Base-by-base conservation (phyloP, 495 filamentous ascomycete genomes). In the Hyaloscypha variabilis region DNA sequence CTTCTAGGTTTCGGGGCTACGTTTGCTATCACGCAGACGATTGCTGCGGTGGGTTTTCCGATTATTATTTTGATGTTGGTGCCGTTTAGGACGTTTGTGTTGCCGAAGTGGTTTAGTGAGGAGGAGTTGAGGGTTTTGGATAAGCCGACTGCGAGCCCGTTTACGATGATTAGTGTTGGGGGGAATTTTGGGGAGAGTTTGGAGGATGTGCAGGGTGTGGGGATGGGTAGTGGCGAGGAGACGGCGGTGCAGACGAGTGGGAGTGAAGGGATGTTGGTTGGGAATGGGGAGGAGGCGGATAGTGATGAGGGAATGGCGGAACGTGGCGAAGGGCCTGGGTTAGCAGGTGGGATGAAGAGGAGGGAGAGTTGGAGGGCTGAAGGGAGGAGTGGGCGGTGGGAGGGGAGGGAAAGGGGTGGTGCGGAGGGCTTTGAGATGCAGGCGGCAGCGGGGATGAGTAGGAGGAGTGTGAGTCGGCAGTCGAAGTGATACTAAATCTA, bases 21-120 rank as follows among this genome's bases (percentile, higher is more conserved):
- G 2, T 95, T 98, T 73, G 94, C 92, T n/a, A 94, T 97, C 69
- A 94, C 93, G 10, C 93, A 97, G 76, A 97, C 94, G 0, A 91
- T 97, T 57, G 94, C 92, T 10, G 94, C 94, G 19, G 95, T 98
- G 49, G 91, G 94, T 2, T 98, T 97, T 72, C 94, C 94, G 4
- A 85, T 97, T 8, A 85, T 97, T 61, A 96, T 98, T 72, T 71
- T 96, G 14, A 70, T 87, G 21, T 77, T 97, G 19, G 88, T 97
- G n/a, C 94, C 94, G 0, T 74, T 91, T 1, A 79, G 94, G 10
- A 88, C 88, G 10, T 81, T 88, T 60, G 50, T 94, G n/a, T 69
- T 98, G 64, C 93, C 93, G 4, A 77, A 77, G 49, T 87, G 83
- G 76, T 91, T 97, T 67, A 81, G 78, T 0, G 69, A 77, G 0